Evolutionary conservation across 306 rosid species (phyloP), one percentile per base, ranked within the genome.

Genomic region (Arachis hypogaea): DNA sequence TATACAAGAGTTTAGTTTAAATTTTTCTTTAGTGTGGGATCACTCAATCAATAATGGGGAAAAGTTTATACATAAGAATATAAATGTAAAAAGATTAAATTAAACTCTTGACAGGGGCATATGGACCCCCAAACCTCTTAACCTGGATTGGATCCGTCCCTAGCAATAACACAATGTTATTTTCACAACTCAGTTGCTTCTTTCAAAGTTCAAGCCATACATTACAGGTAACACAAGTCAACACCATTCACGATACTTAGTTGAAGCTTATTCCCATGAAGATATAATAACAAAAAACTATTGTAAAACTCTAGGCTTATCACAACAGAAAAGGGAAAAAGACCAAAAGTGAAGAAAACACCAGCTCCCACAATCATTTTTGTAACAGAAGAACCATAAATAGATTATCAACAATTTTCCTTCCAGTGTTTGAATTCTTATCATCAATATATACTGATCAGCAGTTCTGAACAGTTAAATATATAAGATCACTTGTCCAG

Each of bases 111-210:
- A 18, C 18, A 18, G 0, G 18, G 18, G 18, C 18, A 18, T 18
- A 18, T 18, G 18, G 18, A 18, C 18, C 18, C 18, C 18, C 0
- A 18, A 18, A 18, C 18, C 18, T 18, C 18, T 18, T 18, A 18
- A 18, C 18, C 18, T 18, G 18, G 18, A 18, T 18, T 18, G 18
- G 18, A 18, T 18, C 18, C 18, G 18, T 18, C 18, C 18, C 18
- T 18, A 18, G 88, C 86, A 80, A 76, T 59, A 62, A 66, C 75
- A 67, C 74, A 73, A 6, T 11, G 44, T 71, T 44, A 81, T 66
- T 66, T 16, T 7, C 50, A 58, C 47, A 52, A 51, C n/a, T 54
- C 71, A 42, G 74, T 76, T 50, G 59, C 45, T 63, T 47, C 58
- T 56, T 18, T 18, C 18, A 18, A 18, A 18, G 18, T 59, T 59